Percentiles rank a stretch among this genome's conserved stretches.
Evolutionary conservation across 441 rosid species (phyloP).

Genomic region (Brassica hybrid): DNA sequence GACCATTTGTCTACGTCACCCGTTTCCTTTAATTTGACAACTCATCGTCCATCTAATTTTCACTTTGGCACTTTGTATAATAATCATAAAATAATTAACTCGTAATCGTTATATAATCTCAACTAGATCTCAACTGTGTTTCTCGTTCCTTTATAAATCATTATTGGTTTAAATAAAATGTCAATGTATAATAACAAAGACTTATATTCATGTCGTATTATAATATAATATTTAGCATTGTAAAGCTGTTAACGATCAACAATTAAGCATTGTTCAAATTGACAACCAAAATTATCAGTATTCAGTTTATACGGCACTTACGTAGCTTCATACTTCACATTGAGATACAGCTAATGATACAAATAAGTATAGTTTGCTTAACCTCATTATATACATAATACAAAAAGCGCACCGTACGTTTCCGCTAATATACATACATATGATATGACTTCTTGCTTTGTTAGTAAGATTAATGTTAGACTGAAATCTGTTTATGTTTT

Average conservation of each 20-base stretch:
- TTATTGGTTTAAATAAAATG: background rate
- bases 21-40: conserved; percentile 19
- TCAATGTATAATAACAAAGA: background rate
- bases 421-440: background rate
- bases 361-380: conserved; percentile 19
- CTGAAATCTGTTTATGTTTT: background rate
- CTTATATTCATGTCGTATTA: background rate
- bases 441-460: background rate
- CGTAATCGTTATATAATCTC: background rate
- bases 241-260: background rate
- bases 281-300: background rate
- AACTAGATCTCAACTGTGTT: no score
- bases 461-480: conserved; percentile 4
- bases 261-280: conserved; percentile 8
- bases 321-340: conserved; percentile 5
- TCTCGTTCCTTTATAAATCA: no score
- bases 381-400: conserved; percentile 4
- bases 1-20: conserved; percentile 41
- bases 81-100: background rate
- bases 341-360: conserved; percentile 19
- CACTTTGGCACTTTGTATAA: conserved; percentile 12
- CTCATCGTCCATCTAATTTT: conserved; percentile 6
- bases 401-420: conserved; percentile 12
- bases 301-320: background rate
- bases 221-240: background rate